phyloP scores from a whole-genome alignment of 1,139 yeast genomes.

The Zygosaccharomyces sapae region DNA sequence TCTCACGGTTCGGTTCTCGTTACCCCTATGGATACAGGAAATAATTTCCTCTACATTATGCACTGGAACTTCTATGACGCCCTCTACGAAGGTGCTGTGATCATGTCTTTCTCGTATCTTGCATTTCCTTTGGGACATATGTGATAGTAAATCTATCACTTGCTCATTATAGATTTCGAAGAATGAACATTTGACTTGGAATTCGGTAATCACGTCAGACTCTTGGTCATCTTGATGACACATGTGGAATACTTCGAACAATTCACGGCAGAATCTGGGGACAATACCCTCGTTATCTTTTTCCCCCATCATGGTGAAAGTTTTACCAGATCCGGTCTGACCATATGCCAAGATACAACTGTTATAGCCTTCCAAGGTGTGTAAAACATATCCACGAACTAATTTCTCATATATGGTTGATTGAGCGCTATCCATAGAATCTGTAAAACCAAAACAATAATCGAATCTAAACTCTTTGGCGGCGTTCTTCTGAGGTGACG shows the following conservation, averaged over 20 bases:
- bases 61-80: conserved; percentile 11
- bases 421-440: conserved; percentile 9
- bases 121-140: conserved; percentile 7
- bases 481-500: conserved; percentile 1
- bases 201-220: conserved; percentile 6
- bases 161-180: conserved; percentile 80
- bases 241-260: conserved; percentile 14
- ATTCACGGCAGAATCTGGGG: conserved; percentile 38
- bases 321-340: conserved; percentile 92
- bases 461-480: conserved; percentile 10
- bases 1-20: conserved; percentile 61
- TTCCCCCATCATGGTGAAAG: conserved; percentile 73
- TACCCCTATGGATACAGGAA: conserved; percentile 47
- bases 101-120: conserved; percentile 17
- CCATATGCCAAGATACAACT: conserved; percentile 93
- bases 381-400: conserved; percentile 15
- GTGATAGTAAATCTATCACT: conserved; percentile 57
- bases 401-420: conserved; percentile 10
- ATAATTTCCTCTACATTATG: conserved; percentile 13
- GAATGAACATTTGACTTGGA: conserved; percentile 14
- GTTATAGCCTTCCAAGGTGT: conserved; percentile 70
- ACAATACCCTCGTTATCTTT: conserved; percentile 60
- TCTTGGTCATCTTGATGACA: conserved; percentile 12
- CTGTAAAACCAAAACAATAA: conserved; percentile 9
- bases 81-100: conserved; percentile 18